Base-by-base conservation (phyloP, 1,139 yeast genomes). In the Geotrichum citri-aurantii region DNA sequence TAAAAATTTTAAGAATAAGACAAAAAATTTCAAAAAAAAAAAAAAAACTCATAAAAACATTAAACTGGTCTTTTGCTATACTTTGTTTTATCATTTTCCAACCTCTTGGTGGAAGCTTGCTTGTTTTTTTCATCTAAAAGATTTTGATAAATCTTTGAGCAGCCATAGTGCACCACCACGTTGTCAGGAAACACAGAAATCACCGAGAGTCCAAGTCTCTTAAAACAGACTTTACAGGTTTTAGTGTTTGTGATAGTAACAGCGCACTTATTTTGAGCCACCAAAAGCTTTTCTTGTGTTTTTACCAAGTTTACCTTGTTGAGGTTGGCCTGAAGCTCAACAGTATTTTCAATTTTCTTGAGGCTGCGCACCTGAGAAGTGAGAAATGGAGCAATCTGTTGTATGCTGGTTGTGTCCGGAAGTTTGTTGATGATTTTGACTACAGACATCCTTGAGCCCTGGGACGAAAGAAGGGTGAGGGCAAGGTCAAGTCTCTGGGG, bases 131-230 rank as follows among this genome's bases (percentile, higher is more conserved):
- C 58, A 54, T 64, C 65, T 26, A 65, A 58, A 24, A 24, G 40
- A 11, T 62, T 61, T 52, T 63, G 64, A 52, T 68, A 69, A 14
- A 63, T 63, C 27, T 63, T 66, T 17, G 74, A 70, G 64, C 96
- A 88, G 1, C 89, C 90, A 68, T 85, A 89, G 69, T 89, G 96
- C 1, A 85, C 82, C 3, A 85, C 77, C 11, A 74, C 72, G n/a
- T 79, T 79, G 56, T 78, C 75, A 0, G 81, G 80, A 44, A 79
- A 77, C 14, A 80, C 80, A 31, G 84, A 77, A 48, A 86, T 73
- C 0, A 88, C 85, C 51, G 88, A 80, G 62, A 80, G 79, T 2
- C 91, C 91, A 47, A 88, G 75, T 24, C 79, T 71, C 63, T 82
- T 82, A 27, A 77, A 75, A 71, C 97, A 90, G 17, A 82, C 78